phyloP scores from a whole-genome alignment of 305 asterid genomes.

The Solanum aculeatissimum region DNA sequence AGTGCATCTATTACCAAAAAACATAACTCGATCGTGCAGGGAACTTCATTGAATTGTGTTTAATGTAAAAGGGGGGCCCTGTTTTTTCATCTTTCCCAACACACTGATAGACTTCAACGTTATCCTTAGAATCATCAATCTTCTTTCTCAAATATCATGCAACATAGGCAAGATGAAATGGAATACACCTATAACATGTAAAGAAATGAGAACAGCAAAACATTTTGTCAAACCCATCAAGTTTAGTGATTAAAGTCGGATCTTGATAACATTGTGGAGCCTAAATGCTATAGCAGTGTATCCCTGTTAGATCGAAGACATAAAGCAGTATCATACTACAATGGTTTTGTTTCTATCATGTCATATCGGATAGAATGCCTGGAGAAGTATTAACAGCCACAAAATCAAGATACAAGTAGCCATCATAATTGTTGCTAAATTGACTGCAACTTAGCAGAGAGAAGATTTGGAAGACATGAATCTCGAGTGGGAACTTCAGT shows the following conservation, averaged over 20 bases:
- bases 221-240: not conserved
- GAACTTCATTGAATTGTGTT: not conserved
- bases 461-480: conserved; percentile 33
- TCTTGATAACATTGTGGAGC: not conserved
- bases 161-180: not conserved
- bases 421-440: conserved; percentile 11
- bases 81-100: not conserved
- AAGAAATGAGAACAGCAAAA: not conserved
- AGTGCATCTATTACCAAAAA: not conserved
- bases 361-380: not conserved
- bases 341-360: not conserved
- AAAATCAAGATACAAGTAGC: not conserved
- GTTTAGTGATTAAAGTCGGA: not conserved
- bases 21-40: not conserved
- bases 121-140: not conserved
- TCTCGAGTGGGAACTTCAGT: conserved; percentile 37
- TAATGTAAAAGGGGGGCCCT: not conserved
- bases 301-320: not conserved
- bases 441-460: conserved; percentile 52
- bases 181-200: not conserved
- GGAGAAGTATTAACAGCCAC: not conserved
- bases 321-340: not conserved
- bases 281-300: not conserved
- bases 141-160: not conserved
- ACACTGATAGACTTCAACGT: not conserved